phyloP scores from a whole-genome alignment of 2,329 filamentous ascomycete genomes.

The Scedosporium minutisporum region DNA sequence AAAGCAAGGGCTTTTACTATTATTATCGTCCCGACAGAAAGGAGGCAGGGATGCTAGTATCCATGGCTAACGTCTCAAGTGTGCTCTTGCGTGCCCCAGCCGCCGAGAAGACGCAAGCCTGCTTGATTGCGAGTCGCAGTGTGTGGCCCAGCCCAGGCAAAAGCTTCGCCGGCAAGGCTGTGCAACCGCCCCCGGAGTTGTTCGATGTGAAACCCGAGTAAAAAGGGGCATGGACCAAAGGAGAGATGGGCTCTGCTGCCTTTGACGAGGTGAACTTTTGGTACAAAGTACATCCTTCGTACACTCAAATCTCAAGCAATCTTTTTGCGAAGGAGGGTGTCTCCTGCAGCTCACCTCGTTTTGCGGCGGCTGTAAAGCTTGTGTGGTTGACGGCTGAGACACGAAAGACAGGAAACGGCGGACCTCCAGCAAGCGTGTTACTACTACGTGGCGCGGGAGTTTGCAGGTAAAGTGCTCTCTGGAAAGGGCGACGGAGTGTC shows the following conservation, averaged over 20 bases:
- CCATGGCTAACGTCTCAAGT: no score
- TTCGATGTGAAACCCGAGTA: not conserved
- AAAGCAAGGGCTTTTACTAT: not conserved
- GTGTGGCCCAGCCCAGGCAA: not conserved
- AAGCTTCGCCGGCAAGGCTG: not conserved
- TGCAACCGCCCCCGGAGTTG: not conserved
- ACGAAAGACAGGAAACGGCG: not conserved
- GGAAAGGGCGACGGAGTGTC: not conserved
- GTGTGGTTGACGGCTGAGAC: not conserved
- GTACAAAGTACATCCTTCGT: not conserved
- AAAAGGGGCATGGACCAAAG: not conserved
- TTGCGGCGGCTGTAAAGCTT: not conserved
- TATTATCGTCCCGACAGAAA: no score
- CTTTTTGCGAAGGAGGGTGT: no score
- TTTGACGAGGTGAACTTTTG: not conserved
- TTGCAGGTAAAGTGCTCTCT: not conserved
- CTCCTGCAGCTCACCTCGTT: no score
- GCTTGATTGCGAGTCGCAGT: not conserved
- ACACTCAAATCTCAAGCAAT: no score
- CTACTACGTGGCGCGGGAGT: not conserved
- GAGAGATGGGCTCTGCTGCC: not conserved
- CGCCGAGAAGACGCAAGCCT: not conserved
- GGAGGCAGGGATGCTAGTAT: no score
- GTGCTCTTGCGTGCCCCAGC: not conserved
- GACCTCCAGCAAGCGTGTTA: not conserved